Evolutionary conservation across 148 eudicot species (phyloP), one percentile per base, ranked within the genome.

Genomic region (Limonium bicolor): DNA sequence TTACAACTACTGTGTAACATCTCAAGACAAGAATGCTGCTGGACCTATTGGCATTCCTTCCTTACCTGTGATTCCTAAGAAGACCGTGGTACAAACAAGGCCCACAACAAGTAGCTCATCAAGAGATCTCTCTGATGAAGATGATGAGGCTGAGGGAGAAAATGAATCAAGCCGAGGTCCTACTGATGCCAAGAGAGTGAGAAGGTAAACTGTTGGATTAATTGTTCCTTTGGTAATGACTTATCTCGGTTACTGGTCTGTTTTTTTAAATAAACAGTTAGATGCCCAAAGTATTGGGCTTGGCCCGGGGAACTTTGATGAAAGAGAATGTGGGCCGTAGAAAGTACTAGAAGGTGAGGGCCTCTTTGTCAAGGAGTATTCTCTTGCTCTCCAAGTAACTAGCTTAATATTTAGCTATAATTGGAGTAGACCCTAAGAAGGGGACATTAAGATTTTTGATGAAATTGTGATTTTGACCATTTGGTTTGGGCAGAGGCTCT

Each of bases 141-240:
- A 90, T 62, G 95, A 84, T 50, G 99, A 90, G 46, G 75, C 70
- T 49, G 97, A 90, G 40, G 99, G 88, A 43, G 99, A 84, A 53
- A 65, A 70, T 20, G 96, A 81, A 41, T 66, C 67, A 15, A 73
- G 66, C 53, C 56, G 18, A 71, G 83, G 73, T 55, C 95, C 93
- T 37, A 15, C 76, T 20, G 82, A 90, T 73, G 82, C 59, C 7
- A 90, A 78, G 69, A 93, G 99, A 41, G 72, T 71, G 28, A 63
- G 99, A 53, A 84, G 99, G 88, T 80, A 58, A 51, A 47, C 16
- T 11, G 22, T 43, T 26, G 9, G 5, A 20, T 38, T 31, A 1
- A 0, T 12, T n/a, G 8, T 0, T 4, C 41, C 41, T 36, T 17
- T 39, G 22, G 3, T 40, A 24, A 26, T 40, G 44, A 40, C 24